Evolutionary conservation across 2,329 filamentous ascomycete species (phyloP), one percentile per base, ranked within the genome.

Genomic region (Eutypella sp.): DNA sequence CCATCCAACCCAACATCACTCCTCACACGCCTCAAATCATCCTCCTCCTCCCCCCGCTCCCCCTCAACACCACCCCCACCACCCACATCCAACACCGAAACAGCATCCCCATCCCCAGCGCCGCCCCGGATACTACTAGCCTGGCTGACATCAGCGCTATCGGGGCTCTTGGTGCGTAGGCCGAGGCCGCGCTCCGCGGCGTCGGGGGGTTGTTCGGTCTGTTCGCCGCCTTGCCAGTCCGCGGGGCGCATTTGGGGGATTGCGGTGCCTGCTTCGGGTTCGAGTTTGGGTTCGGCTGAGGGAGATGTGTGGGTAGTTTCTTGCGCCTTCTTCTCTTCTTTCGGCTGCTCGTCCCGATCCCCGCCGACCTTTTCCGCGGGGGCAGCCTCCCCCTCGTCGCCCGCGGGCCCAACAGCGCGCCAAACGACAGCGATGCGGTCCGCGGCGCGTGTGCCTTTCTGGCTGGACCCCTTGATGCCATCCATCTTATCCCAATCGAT

Each of bases 401-500:
- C 54, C 0, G 57, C 59, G 0, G 62, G 55, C 3, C 58, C 62
- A 0, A 65, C 66, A 1, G 68, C 67, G 34, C 82, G 81, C 93
- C 93, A 99, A 0, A 96, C 84, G 0, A 97, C 87, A 10, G 88
- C 84, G 20, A 97, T 72, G 34, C 80, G 79, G 61, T 99, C 92
- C 8, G 95, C 81, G 0, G 88, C 89, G 37, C 84, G 76, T 1
- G 85, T 85, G 0, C 93, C 93, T 63, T 95, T 95, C 25, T 84
- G 78, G 19, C 76, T 82, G 4, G 86, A 91, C 1, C 93, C 93
- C 64, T 96, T 96, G 65, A 99, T 91, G 3, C 93, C 93, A 56
- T 99, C 93, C 81, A 99, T 87, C 44, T 74, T 72, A 33, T 81
- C 77, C 79, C 79, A 82, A 1, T 75, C 74, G 23, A 82, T 76